These are phyloP conservation scores for Aspergillus persii DNA, from an alignment of 2,329 filamentous ascomycete genomes.

Conservation along the genomic window DNA sequence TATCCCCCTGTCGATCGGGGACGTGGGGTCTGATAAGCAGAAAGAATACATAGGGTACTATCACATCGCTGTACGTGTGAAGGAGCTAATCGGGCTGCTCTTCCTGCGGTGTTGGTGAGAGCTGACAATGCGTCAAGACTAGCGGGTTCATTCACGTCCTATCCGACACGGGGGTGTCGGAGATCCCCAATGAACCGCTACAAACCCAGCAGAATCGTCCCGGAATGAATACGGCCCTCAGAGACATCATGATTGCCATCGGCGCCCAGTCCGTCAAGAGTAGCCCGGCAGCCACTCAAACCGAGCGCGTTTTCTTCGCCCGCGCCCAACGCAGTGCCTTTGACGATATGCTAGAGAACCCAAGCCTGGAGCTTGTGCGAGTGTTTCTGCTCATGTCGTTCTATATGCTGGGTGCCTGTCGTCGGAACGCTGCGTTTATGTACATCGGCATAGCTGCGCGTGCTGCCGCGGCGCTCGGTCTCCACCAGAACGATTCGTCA, in stretches of 20 bases:
- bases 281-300: slow-evolving; percentile 28
- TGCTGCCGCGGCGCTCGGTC: slow-evolving; percentile 56
- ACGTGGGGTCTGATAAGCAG: slow-evolving; percentile 32
- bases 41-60: slow-evolving; percentile 33
- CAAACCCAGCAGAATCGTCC: slow-evolving; percentile 11
- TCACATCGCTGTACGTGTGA: slow-evolving; percentile 23
- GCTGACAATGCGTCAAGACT: slow-evolving; percentile 25
- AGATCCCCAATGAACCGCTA: slow-evolving; percentile 17
- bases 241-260: slow-evolving; percentile 52
- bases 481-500: slow-evolving; percentile 47
- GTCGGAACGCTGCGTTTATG: slow-evolving; percentile 62
- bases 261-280: slow-evolving; percentile 49
- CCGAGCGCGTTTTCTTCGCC: slow-evolving; percentile 45
- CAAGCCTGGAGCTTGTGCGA: slow-evolving; percentile 53
- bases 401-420: slow-evolving; percentile 59
- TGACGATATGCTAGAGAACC: slow-evolving; percentile 53
- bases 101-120: too few species aligned
- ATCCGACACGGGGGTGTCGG: slow-evolving; percentile 28
- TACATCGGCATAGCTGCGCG: slow-evolving; percentile 60
- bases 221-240: slow-evolving; percentile 30
- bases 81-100: too few species aligned
- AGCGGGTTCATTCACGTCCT: slow-evolving; percentile 41
- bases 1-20: slow-evolving; percentile 30
- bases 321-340: slow-evolving; percentile 51
- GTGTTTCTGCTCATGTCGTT: slow-evolving; percentile 58